Percentiles rank a stretch among this genome's conserved stretches.
Conservation (phyloP, 768 basidiomycete genomes). For the Suillus lakei region DNA sequence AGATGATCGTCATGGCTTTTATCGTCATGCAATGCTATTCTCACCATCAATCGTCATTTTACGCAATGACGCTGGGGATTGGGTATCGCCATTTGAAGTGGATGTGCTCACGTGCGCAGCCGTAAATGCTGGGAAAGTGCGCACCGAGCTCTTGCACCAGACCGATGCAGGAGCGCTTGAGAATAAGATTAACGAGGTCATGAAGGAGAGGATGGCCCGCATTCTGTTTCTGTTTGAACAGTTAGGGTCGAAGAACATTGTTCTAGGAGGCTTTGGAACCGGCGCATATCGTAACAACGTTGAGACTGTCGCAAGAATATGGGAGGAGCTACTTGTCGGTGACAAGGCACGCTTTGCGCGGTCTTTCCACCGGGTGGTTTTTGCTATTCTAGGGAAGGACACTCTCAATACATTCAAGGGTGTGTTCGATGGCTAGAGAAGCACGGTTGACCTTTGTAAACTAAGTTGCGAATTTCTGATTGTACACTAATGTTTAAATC, state of each 20-base stretch:
- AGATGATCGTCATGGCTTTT: conserved; percentile 56
- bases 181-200: conserved; percentile 51
- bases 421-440: conserved; percentile 32
- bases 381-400: conserved; percentile 61
- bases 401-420: conserved; percentile 49
- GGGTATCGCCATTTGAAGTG: conserved; percentile 53
- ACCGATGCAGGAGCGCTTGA: conserved; percentile 24
- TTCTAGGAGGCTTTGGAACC: conserved; percentile 78
- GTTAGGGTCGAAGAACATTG: conserved; percentile 59
- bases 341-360: conserved; percentile 54
- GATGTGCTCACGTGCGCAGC: conserved; percentile 64
- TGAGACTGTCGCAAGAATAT: conserved; percentile 58
- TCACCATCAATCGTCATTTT: conserved; percentile 66
- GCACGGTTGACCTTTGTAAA: neutral
- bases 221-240: conserved; percentile 67
- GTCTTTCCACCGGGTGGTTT: conserved; percentile 67
- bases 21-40: conserved; percentile 78
- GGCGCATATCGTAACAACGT: conserved; percentile 76
- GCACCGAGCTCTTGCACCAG: conserved; percentile 25
- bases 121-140: conserved; percentile 66
- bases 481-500: neutral
- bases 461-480: neutral
- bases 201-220: conserved; percentile 74
- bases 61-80: conserved; percentile 63
- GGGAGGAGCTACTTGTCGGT: conserved; percentile 60